Conservation (phyloP, 495 filamentous ascomycete genomes). For the Hypoxylon fuscum region DNA sequence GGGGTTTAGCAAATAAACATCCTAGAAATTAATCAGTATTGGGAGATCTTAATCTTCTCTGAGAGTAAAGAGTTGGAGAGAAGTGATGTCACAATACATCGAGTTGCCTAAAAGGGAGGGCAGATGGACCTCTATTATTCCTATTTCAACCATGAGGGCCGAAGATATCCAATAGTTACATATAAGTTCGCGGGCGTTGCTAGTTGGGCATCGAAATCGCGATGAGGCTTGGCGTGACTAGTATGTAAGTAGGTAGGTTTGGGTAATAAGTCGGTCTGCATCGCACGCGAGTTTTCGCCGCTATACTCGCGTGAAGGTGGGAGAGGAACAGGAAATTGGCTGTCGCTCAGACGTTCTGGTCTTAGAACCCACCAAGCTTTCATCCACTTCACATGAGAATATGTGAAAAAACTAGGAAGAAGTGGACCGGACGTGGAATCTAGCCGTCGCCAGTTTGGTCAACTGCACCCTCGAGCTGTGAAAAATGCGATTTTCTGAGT, state of each 20-base stretch:
- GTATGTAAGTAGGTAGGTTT: background rate
- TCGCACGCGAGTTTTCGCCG: too few relatives aligned
- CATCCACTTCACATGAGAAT: too few relatives aligned
- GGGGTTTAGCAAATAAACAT: conserved; percentile 23
- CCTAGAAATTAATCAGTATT: conserved; percentile 32
- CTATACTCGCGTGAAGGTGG: too few relatives aligned
- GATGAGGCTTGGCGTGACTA: conserved; percentile 13
- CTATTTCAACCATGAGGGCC: conserved; percentile 22
- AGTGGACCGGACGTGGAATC: too few relatives aligned
- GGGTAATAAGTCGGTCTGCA: background rate
- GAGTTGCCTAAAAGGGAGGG: conserved; percentile 32
- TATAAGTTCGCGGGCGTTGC: conserved; percentile 6
- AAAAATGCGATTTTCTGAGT: conserved; percentile 14
- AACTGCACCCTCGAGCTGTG: too few relatives aligned
- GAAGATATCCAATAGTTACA: conserved; percentile 30
- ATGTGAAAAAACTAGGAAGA: too few relatives aligned
- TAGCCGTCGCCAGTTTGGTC: too few relatives aligned
- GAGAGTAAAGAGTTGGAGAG: conserved; percentile 1
- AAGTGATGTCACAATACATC: conserved; percentile 28
- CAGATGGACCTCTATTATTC: conserved; percentile 20
- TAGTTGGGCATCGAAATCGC: conserved; percentile 21
- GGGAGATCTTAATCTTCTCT: conserved; percentile 37
- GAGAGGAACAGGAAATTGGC: conserved; percentile 2
- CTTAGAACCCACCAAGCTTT: too few relatives aligned
- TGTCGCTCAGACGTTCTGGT: too few relatives aligned